Evolutionary conservation across 352 stramenopile species (phyloP).

Genomic region (Aphanomyces invadans): DNA sequence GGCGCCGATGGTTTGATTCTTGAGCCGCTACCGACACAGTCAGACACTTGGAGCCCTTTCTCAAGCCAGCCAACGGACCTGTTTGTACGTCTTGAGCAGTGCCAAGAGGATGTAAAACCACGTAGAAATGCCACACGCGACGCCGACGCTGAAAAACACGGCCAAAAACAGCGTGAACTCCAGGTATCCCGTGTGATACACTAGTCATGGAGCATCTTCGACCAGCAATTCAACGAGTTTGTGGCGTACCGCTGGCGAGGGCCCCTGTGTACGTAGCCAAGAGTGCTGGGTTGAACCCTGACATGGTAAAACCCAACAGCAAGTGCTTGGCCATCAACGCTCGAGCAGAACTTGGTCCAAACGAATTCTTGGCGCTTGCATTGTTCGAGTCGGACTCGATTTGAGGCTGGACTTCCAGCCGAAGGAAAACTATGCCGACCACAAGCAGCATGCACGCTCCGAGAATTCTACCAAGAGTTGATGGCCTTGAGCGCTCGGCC

Average conservation of each 20-base stretch:
- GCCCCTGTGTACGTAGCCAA: conserved; percentile 81
- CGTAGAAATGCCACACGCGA: conserved; percentile 78
- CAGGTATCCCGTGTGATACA: conserved; percentile 79
- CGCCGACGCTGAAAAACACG: conserved; percentile 73
- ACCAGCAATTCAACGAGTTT: neutral
- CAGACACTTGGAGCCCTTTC: no score
- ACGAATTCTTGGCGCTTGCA: conserved; percentile 32
- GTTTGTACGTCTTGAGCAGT: conserved; percentile 85
- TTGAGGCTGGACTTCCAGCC: conserved; percentile 69
- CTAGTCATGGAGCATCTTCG: conserved; percentile 29
- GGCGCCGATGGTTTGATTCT: conserved; percentile 75
- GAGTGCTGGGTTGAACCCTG: conserved; percentile 77
- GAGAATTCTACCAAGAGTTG: conserved; percentile 42
- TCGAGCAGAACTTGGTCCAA: conserved; percentile 31
- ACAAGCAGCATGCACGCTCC: conserved; percentile 80
- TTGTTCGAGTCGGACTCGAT: conserved; percentile 51
- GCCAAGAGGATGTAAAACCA: conserved; percentile 85
- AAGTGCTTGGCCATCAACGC: conserved; percentile 74
- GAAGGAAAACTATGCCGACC: conserved; percentile 72
- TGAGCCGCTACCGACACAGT: conserved; percentile 43
- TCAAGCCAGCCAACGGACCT: conserved; percentile 37
- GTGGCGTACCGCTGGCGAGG: conserved; percentile 63
- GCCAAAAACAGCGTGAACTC: conserved; percentile 81
- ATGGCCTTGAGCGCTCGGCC: no score
- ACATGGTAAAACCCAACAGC: conserved; percentile 81